phyloP scores from a whole-genome alignment of 1,284 basidiomycete genomes.

The Trametes hirsuta region DNA sequence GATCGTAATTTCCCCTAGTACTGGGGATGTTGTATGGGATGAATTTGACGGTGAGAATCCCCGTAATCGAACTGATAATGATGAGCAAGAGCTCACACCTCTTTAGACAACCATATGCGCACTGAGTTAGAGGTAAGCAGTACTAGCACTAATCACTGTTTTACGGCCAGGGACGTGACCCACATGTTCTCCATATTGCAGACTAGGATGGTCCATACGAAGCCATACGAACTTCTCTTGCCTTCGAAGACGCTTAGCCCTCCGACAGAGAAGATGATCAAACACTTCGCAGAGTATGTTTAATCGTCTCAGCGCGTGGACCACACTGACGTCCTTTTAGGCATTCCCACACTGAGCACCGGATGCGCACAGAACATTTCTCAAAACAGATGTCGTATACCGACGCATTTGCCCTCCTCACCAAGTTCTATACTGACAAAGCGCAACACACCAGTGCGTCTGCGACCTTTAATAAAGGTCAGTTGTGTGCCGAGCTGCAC shows the following conservation, averaged over 20 bases:
- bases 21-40: constrained; percentile 93
- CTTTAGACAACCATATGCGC: constrained; percentile 75
- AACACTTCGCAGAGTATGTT: constrained; percentile 64
- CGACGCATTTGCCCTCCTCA: constrained; percentile 75
- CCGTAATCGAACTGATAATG: background rate
- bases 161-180: no score
- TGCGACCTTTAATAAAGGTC: constrained; percentile 53
- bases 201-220: constrained; percentile 83
- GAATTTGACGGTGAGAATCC: constrained; percentile 71
- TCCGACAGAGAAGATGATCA: constrained; percentile 79
- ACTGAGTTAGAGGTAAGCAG: constrained; percentile 79
- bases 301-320: background rate
- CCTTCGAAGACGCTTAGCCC: constrained; percentile 65
- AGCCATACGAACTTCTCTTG: constrained; percentile 84
- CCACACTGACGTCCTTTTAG: constrained; percentile 33
- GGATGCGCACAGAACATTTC: constrained; percentile 67
- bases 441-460: constrained; percentile 44
- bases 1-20: constrained; percentile 83
- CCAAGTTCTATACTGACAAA: constrained; percentile 72
- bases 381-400: constrained; percentile 61
- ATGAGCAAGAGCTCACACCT: background rate
- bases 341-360: constrained; percentile 49
- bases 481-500: no score
- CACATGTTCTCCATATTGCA: constrained; percentile 32
- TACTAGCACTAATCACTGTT: background rate